Evolutionary conservation across 177 flowering plant species (phyloP).

Genomic region (Tripterygium wilfordii): DNA sequence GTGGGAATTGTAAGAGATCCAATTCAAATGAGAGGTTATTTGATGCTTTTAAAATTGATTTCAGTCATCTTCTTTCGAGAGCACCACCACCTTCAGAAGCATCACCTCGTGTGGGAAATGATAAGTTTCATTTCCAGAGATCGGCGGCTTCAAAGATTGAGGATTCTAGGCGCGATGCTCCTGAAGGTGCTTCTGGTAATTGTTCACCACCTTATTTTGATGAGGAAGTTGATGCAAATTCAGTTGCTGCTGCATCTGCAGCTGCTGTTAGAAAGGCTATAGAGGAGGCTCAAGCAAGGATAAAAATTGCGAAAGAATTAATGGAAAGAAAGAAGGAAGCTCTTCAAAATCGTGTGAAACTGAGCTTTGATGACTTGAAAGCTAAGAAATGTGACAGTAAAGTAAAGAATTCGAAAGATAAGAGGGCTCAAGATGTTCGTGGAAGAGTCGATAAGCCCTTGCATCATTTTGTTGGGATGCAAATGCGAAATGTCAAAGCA

Average conservation of each 20-base stretch:
- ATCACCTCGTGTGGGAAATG: slow-evolving; percentile 3
- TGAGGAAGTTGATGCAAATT: slow-evolving; percentile 43
- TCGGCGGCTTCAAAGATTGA: slow-evolving; percentile 14
- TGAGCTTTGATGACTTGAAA: slow-evolving; percentile 14
- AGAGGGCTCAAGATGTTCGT: slow-evolving; percentile 3
- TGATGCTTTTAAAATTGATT: slow-evolving; percentile 10
- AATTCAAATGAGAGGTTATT: slow-evolving; percentile 10
- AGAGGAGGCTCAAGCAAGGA: slow-evolving; percentile 49
- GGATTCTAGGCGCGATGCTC: slow-evolving; percentile 9
- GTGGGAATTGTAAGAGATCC: slow-evolving; percentile 9
- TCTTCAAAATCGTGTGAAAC: slow-evolving; percentile 13
- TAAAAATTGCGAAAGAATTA: slow-evolving; percentile 40
- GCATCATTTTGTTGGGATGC: slow-evolving; percentile 4
- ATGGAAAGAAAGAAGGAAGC: slow-evolving; percentile 33
- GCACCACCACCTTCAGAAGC: slow-evolving; percentile 14
- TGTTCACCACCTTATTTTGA: slow-evolving; percentile 32
- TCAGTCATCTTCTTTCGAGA: slow-evolving; percentile 7
- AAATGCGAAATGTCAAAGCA: slow-evolving; percentile 3
- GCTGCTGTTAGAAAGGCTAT: slow-evolving; percentile 59
- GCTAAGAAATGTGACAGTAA: slow-evolving; percentile 13
- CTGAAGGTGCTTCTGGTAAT: slow-evolving; percentile 9
- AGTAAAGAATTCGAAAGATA: slow-evolving; percentile 10
- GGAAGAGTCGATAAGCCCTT: slow-evolving; percentile 5
- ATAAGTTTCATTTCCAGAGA: slow-evolving; percentile 4
- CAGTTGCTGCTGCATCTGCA: slow-evolving; percentile 56